Evolutionary conservation across 345 rosid genomes (phyloP).

Genomic region (Xanthoceras sorbifolium): DNA sequence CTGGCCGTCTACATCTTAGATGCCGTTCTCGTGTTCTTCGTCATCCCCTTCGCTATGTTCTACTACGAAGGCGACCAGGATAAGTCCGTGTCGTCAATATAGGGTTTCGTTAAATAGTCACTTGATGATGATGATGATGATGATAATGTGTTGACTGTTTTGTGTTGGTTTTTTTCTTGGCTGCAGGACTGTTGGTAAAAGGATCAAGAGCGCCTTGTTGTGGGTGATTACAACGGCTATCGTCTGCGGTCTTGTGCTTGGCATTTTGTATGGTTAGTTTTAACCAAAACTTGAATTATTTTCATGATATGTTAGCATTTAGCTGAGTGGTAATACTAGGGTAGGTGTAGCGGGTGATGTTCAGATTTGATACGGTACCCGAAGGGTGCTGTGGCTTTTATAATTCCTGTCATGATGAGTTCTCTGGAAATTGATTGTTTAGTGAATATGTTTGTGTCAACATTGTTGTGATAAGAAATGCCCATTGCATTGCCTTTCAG

Average conservation of each 20-base stretch:
- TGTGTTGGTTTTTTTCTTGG: conserved; percentile 5
- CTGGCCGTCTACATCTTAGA: conserved; percentile 80
- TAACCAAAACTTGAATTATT: not conserved
- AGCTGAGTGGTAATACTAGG: conserved; percentile 6
- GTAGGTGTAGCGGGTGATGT: not conserved
- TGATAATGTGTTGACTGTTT: conserved; percentile 1
- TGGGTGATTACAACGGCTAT: conserved; percentile 85
- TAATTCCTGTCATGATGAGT: not conserved
- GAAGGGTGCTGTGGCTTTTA: not conserved
- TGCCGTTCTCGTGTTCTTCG: conserved; percentile 88
- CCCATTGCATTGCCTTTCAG: not conserved
- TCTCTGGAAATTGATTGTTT: not conserved
- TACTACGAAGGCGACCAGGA: conserved; percentile 99
- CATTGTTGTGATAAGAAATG: not conserved
- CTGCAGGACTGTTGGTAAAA: conserved; percentile 76
- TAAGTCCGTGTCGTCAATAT: conserved; percentile 55
- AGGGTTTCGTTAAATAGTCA: conserved; percentile 12
- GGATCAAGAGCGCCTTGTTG: conserved; percentile 75
- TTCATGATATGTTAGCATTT: not conserved
- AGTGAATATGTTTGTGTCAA: not conserved
- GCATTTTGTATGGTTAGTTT: conserved; percentile 87
- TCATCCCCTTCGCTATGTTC: conserved; percentile 97
- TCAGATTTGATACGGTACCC: not conserved
- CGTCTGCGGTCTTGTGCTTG: conserved; percentile 82
- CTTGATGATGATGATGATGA: not conserved